These are phyloP conservation scores for Pyrus betulifolia DNA, from an alignment of 306 rosid species.

Conservation along the genomic window DNA sequence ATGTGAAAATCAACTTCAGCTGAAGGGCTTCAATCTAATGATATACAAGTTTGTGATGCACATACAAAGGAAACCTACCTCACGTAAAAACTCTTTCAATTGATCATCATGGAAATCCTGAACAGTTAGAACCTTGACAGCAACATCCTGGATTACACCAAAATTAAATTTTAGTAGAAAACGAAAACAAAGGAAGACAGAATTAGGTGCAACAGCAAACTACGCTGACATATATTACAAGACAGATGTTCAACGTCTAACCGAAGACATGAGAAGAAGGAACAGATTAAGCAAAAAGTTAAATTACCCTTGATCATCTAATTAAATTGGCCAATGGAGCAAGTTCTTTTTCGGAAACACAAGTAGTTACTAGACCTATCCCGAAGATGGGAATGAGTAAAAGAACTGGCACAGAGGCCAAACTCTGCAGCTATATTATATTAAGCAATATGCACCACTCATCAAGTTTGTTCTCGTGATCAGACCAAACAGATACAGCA, in stretches of 20 bases:
- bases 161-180: not conserved
- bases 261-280: not conserved
- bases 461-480: not conserved
- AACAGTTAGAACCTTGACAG: slow-evolving; percentile 79
- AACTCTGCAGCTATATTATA: not conserved
- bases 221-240: not conserved
- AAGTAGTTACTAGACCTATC: not conserved
- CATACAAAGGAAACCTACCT: slow-evolving; percentile 32
- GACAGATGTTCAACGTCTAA: not conserved
- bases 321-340: too few species aligned
- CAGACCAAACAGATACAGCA: not conserved
- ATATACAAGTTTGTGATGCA: not conserved
- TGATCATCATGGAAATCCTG: slow-evolving; percentile 87
- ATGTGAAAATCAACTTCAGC: slow-evolving; percentile 16
- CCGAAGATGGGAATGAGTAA: not conserved
- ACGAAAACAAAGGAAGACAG: not conserved
- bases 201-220: not conserved
- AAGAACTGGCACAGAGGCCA: not conserved
- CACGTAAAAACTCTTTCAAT: slow-evolving; percentile 83
- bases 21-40: not conserved
- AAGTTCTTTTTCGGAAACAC: not conserved
- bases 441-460: not conserved
- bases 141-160: slow-evolving; percentile 71
- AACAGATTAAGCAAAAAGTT: not conserved
- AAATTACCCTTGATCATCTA: not conserved